Percentiles rank a stretch among this genome's conserved stretches.
These are phyloP conservation scores for Lactarius psammicola DNA, from an alignment of 768 basidiomycete genomes.

Conservation along the genomic window DNA sequence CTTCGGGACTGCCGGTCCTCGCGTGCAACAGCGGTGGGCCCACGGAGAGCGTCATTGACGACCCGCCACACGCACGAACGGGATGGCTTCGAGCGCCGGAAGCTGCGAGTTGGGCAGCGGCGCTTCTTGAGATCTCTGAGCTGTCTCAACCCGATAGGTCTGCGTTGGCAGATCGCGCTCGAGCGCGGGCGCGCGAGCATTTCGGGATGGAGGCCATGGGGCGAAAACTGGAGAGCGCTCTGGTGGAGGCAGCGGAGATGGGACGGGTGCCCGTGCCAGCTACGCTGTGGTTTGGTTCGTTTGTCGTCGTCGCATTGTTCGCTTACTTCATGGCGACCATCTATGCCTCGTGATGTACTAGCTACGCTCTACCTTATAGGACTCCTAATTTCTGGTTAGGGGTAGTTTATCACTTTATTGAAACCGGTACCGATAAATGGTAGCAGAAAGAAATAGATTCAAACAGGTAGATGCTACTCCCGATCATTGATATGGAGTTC, in stretches of 20 bases:
- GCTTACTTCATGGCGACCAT: constrained; percentile 22
- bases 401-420: not conserved
- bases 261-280: constrained; percentile 40
- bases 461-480: not conserved
- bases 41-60: constrained; percentile 74
- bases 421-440: not conserved
- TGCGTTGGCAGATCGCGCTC: constrained; percentile 54
- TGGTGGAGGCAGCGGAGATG: constrained; percentile 55
- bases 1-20: constrained; percentile 84
- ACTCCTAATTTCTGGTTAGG: not conserved
- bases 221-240: constrained; percentile 50
- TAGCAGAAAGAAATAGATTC: not conserved
- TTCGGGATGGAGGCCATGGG: constrained; percentile 84
- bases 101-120: constrained; percentile 65
- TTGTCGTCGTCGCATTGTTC: constrained; percentile 10
- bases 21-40: constrained; percentile 89
- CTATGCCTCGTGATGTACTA: constrained; percentile 3
- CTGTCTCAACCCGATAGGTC: constrained; percentile 44
- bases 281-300: constrained; percentile 20
- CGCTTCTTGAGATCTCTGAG: constrained; percentile 57
- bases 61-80: constrained; percentile 49
- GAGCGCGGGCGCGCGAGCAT: constrained; percentile 53
- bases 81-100: constrained; percentile 75
- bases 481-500: constrained; percentile 38
- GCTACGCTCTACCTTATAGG: too few species aligned